A percentile compares a stretch with the other conserved stretches of the same genome.
Evolutionary conservation across 306 rosid species (phyloP).

Genomic region (Cicer bijugum): DNA sequence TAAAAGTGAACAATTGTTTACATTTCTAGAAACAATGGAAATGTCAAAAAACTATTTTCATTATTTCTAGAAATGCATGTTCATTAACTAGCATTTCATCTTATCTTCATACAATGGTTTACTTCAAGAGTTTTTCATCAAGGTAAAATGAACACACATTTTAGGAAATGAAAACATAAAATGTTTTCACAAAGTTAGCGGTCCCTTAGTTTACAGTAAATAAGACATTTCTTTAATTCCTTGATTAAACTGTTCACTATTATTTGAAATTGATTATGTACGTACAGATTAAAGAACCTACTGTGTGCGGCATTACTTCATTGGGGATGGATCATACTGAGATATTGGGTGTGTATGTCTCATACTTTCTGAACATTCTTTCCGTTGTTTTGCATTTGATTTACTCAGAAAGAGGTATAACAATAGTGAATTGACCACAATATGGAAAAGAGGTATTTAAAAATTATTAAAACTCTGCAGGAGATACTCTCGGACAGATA

Average conservation of each 20-base stretch:
- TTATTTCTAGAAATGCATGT: too few species aligned
- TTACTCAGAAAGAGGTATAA: slow-evolving; percentile 18
- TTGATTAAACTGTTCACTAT: slow-evolving; percentile 3
- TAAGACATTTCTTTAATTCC: slow-evolving; percentile 19
- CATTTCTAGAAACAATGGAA: too few species aligned
- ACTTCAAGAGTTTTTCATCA: too few species aligned
- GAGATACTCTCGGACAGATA: slow-evolving; percentile 65
- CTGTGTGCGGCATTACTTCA: slow-evolving; percentile 82
- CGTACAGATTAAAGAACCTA: slow-evolving; percentile 65
- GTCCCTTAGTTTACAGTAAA: not conserved
- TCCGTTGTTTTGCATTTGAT: slow-evolving; percentile 42
- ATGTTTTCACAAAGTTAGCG: too few species aligned
- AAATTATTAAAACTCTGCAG: slow-evolving; percentile 49
- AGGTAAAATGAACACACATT: too few species aligned
- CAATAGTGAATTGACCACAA: slow-evolving; percentile 18
- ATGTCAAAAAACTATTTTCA: too few species aligned
- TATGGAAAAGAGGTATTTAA: not conserved
- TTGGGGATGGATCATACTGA: slow-evolving; percentile 81
- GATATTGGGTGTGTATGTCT: slow-evolving; percentile 57
- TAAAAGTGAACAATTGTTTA: too few species aligned
- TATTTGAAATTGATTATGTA: slow-evolving; percentile 42
- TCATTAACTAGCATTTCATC: too few species aligned
- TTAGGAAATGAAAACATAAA: too few species aligned
- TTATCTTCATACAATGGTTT: too few species aligned
- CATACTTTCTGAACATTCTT: slow-evolving; percentile 24